Conservation (phyloP, 2,329 filamentous ascomycete genomes). For the Botryotinia calthae region DNA sequence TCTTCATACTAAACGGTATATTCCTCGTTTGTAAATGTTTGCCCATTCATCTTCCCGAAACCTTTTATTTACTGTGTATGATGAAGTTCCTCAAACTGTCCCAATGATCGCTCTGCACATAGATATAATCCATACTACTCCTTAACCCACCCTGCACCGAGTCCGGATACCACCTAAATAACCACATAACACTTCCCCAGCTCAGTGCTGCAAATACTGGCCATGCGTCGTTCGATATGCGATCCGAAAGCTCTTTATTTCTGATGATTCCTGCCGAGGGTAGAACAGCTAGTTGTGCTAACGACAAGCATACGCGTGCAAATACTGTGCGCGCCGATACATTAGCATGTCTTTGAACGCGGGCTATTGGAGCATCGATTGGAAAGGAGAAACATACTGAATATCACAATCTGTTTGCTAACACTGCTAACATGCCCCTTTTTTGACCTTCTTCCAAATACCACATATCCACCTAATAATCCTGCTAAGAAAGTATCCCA, state of each 20-base stretch:
- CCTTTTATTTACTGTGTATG: constrained; percentile 70
- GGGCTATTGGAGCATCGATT: neutral
- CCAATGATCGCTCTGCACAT: constrained; percentile 85
- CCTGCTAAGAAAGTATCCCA: constrained; percentile 87
- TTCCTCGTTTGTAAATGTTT: neutral
- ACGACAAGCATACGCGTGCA: constrained; percentile 79
- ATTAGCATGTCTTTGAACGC: neutral
- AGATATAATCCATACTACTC: constrained; percentile 98
- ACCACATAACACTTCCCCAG: constrained; percentile 93
- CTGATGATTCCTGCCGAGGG: constrained; percentile 51
- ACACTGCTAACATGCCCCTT: constrained; percentile 74
- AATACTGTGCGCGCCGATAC: constrained; percentile 56
- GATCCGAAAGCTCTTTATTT: constrained; percentile 44
- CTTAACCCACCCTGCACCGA: constrained; percentile 87
- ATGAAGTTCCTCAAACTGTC: constrained; percentile 80
- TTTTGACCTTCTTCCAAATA: constrained; percentile 70
- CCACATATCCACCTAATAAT: constrained; percentile 83
- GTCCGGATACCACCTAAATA: constrained; percentile 90
- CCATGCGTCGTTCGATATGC: constrained; percentile 74
- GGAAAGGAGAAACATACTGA: constrained; percentile 44
- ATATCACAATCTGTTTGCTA: constrained; percentile 96
- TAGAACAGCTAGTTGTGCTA: constrained; percentile 80
- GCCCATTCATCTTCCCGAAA: neutral
- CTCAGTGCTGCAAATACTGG: constrained; percentile 85
- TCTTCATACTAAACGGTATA: neutral